Evolutionary conservation across 2,329 filamentous ascomycete species (phyloP), one percentile per base, ranked within the genome.

Genomic region (Colletotrichum sp.): DNA sequence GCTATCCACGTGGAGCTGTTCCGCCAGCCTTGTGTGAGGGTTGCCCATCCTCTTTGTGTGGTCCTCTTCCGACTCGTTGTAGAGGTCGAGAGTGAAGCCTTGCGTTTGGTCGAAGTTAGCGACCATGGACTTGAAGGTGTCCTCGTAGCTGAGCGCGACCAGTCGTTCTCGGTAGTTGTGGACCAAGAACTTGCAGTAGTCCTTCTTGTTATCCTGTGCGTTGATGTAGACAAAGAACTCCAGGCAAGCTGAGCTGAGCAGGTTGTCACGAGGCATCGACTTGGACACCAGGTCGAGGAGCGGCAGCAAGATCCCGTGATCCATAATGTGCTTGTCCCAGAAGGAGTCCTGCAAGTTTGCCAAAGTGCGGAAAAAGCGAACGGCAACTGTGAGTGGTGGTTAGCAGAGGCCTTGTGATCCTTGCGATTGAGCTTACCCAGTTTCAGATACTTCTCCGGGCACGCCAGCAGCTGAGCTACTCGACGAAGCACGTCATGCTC

Each of bases 161-260:
- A 98, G 84, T 81, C 93, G 94, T 16, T 96, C 94, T 26, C 96
- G 92, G 81, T 96, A 96, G 68, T 94, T 94, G 79, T 95, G 94
- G 13, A 98, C 95, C 26, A 98, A 87, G 81, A 98, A 94, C 77
- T 93, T 92, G 72, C 98, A 93, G 62, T 98, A 88, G 16, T 94
- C 92, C 83, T 96, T 97, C 80, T 96, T 90, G 71, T 93, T 93
- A 80, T 97, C 95, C 81, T 93, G 93, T 6, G 38, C 38, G 82
- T 93, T 95, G 80, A 98, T 94, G 81, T 94, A 96, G 80, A 98
- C 96, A 78, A 99, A 98, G 58, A 99, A 91, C 81, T 99, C 97
- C 12, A 98, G 89, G 80, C 95, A 98, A 10, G 96, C 96, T 1
- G 96, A 98, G 83, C 97, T 97, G 36, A 98, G 89, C 5, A 99